Conservation (phyloP, 2,329 filamentous ascomycete species). For the Raffaelea deltoideospora region DNA sequence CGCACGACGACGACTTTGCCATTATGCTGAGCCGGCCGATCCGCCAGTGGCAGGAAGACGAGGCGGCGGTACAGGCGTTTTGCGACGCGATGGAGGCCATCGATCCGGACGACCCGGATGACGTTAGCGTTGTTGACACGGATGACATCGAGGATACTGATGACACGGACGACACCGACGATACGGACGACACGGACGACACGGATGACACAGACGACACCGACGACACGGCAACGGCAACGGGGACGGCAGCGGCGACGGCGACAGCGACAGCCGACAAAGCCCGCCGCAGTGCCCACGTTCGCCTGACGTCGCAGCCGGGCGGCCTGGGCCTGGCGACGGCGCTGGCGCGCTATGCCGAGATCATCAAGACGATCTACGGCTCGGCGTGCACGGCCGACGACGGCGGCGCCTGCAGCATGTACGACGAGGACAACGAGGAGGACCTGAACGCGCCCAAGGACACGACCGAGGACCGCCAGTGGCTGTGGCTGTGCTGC, state of each 20-base stretch:
- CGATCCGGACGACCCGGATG: too few species aligned
- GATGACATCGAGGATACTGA: too few species aligned
- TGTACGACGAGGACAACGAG: constrained; percentile 26
- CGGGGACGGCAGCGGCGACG: too few species aligned
- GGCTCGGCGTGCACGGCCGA: constrained; percentile 27
- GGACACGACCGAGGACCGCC: constrained; percentile 24
- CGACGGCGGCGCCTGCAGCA: constrained; percentile 21
- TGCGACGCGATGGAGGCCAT: constrained; percentile 28
- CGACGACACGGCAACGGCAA: too few species aligned
- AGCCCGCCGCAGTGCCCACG: too few species aligned
- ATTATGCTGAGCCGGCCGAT: constrained; percentile 8
- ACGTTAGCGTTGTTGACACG: too few species aligned
- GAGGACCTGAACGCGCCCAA: constrained; percentile 18
- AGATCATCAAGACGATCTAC: constrained; percentile 26
- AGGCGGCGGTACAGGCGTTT: constrained; percentile 28
- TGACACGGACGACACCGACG: too few species aligned
- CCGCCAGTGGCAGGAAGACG: constrained; percentile 37
- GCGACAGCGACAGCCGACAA: too few species aligned
- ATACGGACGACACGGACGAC: constrained; percentile 16
- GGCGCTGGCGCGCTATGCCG: constrained; percentile 34
- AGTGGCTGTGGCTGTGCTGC: constrained; percentile 42
- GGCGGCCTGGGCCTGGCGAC: constrained; percentile 32
- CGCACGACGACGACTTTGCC: constrained; percentile 25
- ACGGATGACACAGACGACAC: too few species aligned
- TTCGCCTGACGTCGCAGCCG: constrained; percentile 20